A percentile compares a stretch with the other conserved stretches of the same genome.
Evolutionary conservation across 768 basidiomycete genomes (phyloP).

Genomic region (Pleurotus eryngii): DNA sequence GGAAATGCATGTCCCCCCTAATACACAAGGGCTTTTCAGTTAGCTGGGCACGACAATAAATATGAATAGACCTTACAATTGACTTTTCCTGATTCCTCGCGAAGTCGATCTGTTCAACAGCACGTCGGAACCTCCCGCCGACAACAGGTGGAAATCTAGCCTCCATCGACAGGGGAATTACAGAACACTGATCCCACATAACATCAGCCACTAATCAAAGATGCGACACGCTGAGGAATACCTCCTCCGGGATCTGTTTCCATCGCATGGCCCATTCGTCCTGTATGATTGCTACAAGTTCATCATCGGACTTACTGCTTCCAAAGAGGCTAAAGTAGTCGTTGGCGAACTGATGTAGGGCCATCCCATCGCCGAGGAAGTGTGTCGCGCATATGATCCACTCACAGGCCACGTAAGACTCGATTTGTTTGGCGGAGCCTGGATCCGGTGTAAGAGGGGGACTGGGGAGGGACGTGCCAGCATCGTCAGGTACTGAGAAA

Average conservation of each 20-base stretch:
- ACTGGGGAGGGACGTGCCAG: not conserved
- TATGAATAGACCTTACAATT: conserved; percentile 37
- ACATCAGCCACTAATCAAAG: not conserved
- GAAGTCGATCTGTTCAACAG: conserved; percentile 56
- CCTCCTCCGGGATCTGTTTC: conserved; percentile 17
- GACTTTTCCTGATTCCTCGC: conserved; percentile 48
- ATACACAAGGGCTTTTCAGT: not conserved
- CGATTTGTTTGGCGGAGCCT: conserved; percentile 6
- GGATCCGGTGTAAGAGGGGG: conserved; percentile 8
- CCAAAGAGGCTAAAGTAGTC: conserved; percentile 72
- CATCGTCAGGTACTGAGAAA: conserved; percentile 29
- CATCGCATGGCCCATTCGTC: conserved; percentile 30
- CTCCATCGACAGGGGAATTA: conserved; percentile 44
- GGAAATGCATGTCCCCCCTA: conserved; percentile 79
- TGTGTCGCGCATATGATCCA: conserved; percentile 75
- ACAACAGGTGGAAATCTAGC: conserved; percentile 36
- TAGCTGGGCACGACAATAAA: not conserved
- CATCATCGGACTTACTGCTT: conserved; percentile 21
- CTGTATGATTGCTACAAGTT: conserved; percentile 26
- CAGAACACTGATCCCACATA: conserved; percentile 6
- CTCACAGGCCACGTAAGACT: conserved; percentile 36
- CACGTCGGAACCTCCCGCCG: conserved; percentile 36
- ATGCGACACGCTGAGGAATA: conserved; percentile 8
- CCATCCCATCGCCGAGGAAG: conserved; percentile 86
- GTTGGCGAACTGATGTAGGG: conserved; percentile 77